Evolutionary conservation across 2,329 filamentous ascomycete species (phyloP).

Genomic region (Penicillium hesseltinei): DNA sequence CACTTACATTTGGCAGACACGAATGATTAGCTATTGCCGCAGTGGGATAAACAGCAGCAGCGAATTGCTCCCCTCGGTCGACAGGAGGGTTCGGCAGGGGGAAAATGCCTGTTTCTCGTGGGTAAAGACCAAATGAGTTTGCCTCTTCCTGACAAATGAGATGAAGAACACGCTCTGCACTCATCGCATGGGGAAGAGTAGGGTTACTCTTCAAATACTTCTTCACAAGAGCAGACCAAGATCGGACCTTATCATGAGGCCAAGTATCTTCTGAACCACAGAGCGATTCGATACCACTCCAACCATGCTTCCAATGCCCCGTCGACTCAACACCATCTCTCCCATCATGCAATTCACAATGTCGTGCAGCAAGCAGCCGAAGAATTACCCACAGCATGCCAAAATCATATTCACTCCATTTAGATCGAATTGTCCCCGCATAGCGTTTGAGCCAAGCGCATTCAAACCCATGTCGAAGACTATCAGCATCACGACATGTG

Average conservation of each 20-base stretch:
- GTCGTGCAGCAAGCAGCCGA: constrained; percentile 28
- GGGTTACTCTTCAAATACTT: constrained; percentile 29
- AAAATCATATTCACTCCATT: constrained; percentile 34
- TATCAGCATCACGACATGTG: constrained; percentile 23
- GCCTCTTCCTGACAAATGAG: constrained; percentile 29
- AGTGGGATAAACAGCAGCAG: constrained; percentile 25
- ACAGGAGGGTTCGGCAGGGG: constrained; percentile 11
- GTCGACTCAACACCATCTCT: background rate
- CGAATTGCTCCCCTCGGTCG: constrained; percentile 23
- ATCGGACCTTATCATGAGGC: constrained; percentile 28
- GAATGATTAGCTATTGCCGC: constrained; percentile 28
- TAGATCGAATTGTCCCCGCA: constrained; percentile 22
- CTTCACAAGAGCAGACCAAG: constrained; percentile 29
- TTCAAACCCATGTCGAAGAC: constrained; percentile 30
- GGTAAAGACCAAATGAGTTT: constrained; percentile 28
- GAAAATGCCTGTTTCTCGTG: constrained; percentile 22
- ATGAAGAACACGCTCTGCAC: constrained; percentile 19
- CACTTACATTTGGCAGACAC: constrained; percentile 25
- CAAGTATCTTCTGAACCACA: constrained; percentile 33
- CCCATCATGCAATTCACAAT: background rate
- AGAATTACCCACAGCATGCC: constrained; percentile 38
- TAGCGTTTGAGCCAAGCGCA: constrained; percentile 32
- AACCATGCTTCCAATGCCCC: constrained; percentile 18
- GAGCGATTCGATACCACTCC: constrained; percentile 27
- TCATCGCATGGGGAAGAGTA: constrained; percentile 19